Conservation (phyloP, 2,329 filamentous ascomycete genomes). For the Ambrosiella beaveri region DNA sequence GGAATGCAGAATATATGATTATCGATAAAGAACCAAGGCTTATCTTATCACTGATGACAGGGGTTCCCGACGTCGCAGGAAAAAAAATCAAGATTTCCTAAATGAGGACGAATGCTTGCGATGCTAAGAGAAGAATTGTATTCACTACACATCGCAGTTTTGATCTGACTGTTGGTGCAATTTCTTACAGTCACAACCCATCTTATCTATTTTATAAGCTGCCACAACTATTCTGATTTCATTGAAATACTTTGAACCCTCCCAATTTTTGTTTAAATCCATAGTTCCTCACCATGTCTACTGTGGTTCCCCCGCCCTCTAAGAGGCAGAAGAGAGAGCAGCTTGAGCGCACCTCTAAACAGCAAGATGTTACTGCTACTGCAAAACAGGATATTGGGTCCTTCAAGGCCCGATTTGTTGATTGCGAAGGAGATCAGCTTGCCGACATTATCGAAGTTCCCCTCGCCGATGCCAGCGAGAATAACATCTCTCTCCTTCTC, state of each 20-base stretch:
- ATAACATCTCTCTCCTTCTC: constrained; percentile 72
- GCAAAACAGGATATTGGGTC: constrained; percentile 55
- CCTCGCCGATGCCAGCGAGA: constrained; percentile 68
- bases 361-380: constrained; percentile 56
- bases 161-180: background rate
- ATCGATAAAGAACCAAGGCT: background rate
- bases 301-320: constrained; percentile 63
- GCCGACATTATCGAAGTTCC: constrained; percentile 56
- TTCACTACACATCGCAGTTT: background rate
- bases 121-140: background rate
- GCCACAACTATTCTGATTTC: too few species aligned
- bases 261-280: background rate
- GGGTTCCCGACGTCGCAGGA: constrained; percentile 5
- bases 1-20: background rate
- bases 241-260: too few species aligned
- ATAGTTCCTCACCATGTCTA: constrained; percentile 44
- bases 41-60: constrained; percentile 6
- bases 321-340: constrained; percentile 71
- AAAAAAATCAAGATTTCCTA: constrained; percentile 6
- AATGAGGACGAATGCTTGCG: background rate
- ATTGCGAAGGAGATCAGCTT: constrained; percentile 58
- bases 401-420: constrained; percentile 73
- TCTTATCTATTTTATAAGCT: too few species aligned
- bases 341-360: constrained; percentile 51
- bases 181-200: background rate